Percentiles rank a stretch among this genome's conserved stretches.
These are phyloP conservation scores for Penicillium hesseltinei DNA, from an alignment of 2,329 filamentous ascomycete species.

Conservation along the genomic window DNA sequence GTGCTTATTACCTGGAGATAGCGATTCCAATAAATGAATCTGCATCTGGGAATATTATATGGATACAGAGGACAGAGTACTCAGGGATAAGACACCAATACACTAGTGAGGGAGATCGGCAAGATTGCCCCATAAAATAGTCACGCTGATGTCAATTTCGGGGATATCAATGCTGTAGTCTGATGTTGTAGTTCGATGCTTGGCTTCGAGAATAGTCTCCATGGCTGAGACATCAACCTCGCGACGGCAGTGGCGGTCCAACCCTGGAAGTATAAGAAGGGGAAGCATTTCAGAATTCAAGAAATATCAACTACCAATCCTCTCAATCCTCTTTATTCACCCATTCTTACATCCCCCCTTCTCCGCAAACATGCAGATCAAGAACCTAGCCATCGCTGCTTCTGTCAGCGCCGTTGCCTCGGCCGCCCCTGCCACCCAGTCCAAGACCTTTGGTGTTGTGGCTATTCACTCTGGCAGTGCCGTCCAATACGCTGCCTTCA, in stretches of 20 bases:
- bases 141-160: conserved; percentile 1
- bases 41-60: neutral
- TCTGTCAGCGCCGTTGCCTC: conserved; percentile 33
- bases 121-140: neutral
- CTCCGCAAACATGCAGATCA: conserved; percentile 30
- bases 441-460: conserved; percentile 50
- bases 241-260: neutral
- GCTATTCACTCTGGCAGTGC: conserved; percentile 51
- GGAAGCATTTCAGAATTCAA: neutral
- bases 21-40: neutral
- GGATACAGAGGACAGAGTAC: neutral
- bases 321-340: too few relatives aligned
- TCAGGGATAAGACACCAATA: neutral
- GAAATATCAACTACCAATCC: neutral
- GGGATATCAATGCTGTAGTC: neutral
- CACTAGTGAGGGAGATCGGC: neutral
- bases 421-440: conserved; percentile 25
- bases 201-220: neutral
- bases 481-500: conserved; percentile 50
- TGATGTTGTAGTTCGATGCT: neutral
- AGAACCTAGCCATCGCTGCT: conserved; percentile 26
- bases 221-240: conserved; percentile 10
- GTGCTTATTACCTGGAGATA: too few relatives aligned
- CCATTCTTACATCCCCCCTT: neutral
- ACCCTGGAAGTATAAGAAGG: conserved; percentile 1